Evolutionary conservation across 352 stramenopile genomes (phyloP).

Genomic region (Globisporangium middletonii): DNA sequence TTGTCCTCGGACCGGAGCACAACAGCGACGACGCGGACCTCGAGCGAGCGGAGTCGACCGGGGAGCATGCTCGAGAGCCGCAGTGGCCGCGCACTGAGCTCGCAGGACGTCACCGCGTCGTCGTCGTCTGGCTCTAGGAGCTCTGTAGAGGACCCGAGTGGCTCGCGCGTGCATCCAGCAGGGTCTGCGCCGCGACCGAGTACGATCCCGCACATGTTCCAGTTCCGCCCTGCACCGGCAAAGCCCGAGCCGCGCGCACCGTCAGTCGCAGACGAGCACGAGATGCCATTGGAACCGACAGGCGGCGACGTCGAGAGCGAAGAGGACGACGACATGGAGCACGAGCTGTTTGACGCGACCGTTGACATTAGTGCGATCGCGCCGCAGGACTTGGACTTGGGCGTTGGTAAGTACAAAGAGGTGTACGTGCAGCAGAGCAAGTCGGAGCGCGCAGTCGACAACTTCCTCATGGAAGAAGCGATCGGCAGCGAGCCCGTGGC

Average conservation of each 20-base stretch:
- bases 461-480: constrained; percentile 35
- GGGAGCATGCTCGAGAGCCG: constrained; percentile 15
- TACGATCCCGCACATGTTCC: constrained; percentile 54
- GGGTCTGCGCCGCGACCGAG: neutral
- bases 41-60: constrained; percentile 3
- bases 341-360: constrained; percentile 23
- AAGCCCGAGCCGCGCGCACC: constrained; percentile 10
- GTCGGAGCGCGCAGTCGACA: constrained; percentile 42
- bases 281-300: neutral
- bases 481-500: neutral
- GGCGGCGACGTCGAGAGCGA: constrained; percentile 16
- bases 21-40: constrained; percentile 11
- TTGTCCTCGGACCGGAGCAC: constrained; percentile 18
- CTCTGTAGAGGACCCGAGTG: constrained; percentile 24
- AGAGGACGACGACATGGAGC: constrained; percentile 15
- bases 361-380: constrained; percentile 15
- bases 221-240: constrained; percentile 43
- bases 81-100: constrained; percentile 20
- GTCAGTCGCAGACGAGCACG: neutral
- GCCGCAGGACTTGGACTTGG: constrained; percentile 35
- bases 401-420: constrained; percentile 55
- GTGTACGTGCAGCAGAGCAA: constrained; percentile 17
- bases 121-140: constrained; percentile 10
- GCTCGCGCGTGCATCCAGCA: constrained; percentile 24
- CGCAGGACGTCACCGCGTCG: constrained; percentile 13